These are phyloP conservation scores for Fusarium solani-melongenae DNA, from an alignment of 2,329 filamentous ascomycete genomes.

Conservation along the genomic window DNA sequence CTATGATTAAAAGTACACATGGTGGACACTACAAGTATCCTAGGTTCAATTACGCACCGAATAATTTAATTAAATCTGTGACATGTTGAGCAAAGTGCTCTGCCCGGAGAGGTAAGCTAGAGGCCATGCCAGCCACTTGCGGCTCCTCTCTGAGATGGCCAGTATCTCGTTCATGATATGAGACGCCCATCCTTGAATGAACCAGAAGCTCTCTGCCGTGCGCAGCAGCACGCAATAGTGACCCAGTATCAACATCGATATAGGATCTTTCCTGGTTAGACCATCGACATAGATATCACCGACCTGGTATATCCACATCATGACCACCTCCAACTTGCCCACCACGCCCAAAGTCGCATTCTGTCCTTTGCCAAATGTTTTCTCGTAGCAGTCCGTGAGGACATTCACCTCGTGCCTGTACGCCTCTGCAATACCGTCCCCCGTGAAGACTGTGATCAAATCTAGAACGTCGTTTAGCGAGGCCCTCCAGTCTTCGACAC, in stretches of 20 bases:
- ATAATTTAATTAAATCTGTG: background rate
- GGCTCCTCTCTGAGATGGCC: background rate
- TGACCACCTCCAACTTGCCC: background rate
- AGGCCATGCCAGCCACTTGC: background rate
- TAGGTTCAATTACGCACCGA: background rate
- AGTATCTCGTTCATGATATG: background rate
- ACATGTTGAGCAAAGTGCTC: background rate
- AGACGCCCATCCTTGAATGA: background rate
- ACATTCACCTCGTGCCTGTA: background rate
- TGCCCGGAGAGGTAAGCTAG: background rate
- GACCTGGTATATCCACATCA: background rate
- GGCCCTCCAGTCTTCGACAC: background rate
- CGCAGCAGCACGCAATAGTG: background rate
- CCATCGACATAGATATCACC: background rate
- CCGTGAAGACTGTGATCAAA: background rate
- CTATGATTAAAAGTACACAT: background rate
- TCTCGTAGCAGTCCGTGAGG: background rate
- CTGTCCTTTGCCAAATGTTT: background rate
- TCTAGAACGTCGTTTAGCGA: background rate
- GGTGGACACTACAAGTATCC: background rate
- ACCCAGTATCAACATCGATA: background rate
- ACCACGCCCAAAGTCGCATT: background rate
- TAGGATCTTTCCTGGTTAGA: background rate
- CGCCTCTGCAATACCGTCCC: background rate
- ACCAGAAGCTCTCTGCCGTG: background rate